A percentile compares a stretch with the other conserved stretches of the same genome.
These are phyloP conservation scores for Holtermannia corniformis DNA, from an alignment of 768 basidiomycete species.

Conservation along the genomic window DNA sequence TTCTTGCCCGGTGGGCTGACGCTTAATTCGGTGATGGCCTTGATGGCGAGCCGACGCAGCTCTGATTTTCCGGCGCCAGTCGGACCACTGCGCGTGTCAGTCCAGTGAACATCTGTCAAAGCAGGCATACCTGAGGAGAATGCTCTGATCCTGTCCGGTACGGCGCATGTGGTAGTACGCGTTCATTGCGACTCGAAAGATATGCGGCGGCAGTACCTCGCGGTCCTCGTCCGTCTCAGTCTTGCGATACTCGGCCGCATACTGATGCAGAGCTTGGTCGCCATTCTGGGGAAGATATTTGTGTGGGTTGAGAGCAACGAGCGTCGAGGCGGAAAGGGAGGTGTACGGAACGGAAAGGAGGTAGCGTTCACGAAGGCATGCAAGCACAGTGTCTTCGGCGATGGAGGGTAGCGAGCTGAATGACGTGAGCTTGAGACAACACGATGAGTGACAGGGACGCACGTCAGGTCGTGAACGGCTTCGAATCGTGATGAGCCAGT, in stretches of 20 bases:
- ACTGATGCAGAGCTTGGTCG: constrained; percentile 74
- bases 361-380: constrained; percentile 40
- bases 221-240: constrained; percentile 48
- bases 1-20: constrained; percentile 86
- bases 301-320: constrained; percentile 88
- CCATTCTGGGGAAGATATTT: constrained; percentile 76
- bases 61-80: constrained; percentile 92
- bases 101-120: background rate
- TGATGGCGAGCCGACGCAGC: constrained; percentile 78
- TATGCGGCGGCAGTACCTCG: constrained; percentile 62
- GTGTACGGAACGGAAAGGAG: constrained; percentile 39
- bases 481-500: constrained; percentile 19
- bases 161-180: constrained; percentile 93
- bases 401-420: constrained; percentile 25
- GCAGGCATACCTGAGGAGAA: constrained; percentile 64
- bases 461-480: constrained; percentile 25
- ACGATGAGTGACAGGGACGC: constrained; percentile 1
- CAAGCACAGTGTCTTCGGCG: constrained; percentile 38
- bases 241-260: constrained; percentile 75
- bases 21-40: constrained; percentile 80
- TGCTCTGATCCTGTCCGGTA: constrained; percentile 84
- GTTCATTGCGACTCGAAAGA: constrained; percentile 83
- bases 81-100: constrained; percentile 57
- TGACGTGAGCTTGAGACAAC: background rate
- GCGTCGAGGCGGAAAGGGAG: constrained; percentile 46